Base-by-base conservation (phyloP, 192 early-diverging fungal genomes). In the Dimargaris cristalligena region DNA sequence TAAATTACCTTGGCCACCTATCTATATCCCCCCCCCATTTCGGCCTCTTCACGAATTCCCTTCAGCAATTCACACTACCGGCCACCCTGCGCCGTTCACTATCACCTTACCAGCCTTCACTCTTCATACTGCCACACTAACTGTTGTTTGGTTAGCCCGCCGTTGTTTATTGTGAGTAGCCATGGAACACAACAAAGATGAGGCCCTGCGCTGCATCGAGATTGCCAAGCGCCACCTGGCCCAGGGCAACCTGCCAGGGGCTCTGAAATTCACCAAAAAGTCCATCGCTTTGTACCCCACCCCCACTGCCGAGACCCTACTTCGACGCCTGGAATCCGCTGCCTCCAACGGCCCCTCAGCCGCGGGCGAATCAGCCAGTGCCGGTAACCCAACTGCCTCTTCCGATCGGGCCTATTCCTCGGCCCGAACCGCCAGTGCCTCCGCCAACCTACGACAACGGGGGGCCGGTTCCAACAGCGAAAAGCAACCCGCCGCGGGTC, bases 141-240 rank as follows among this genome's bases (percentile, higher is more conserved):
- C 38, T 41, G 38, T 16, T 16, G 38, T 41, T 41, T 10, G 8
- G 16, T 41, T 16, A 10, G 6, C 16, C 38, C 38, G 38, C 38
- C 38, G 6, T 10, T 16, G 8, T 41, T 41, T 16, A 16, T 41
- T 52, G 28, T 16, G 23, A 14, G 22, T 30, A 26, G 55, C 48
- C 38, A 89, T 87, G 84, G 84, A 86, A 62, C 78, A 78, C 62
- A 97, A 97, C 71, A 81, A 80, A 61, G 94, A 94, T 63, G 91
- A 92, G 63, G 94, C 94, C 4, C 34, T 72, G 22, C 71, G 85
- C 4, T 87, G 88, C 46, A 67, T 97, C 0, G 55, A 73, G 3
- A 85, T 92, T 63, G 91, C 90, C 10, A 85, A 84, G 59, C 65
- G 69, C 18, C 82, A 89, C 59, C 81, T 76, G 67, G 63, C 63